phyloP scores from a whole-genome alignment of 805 yeast species.

The Myxozyma melibiosi region DNA sequence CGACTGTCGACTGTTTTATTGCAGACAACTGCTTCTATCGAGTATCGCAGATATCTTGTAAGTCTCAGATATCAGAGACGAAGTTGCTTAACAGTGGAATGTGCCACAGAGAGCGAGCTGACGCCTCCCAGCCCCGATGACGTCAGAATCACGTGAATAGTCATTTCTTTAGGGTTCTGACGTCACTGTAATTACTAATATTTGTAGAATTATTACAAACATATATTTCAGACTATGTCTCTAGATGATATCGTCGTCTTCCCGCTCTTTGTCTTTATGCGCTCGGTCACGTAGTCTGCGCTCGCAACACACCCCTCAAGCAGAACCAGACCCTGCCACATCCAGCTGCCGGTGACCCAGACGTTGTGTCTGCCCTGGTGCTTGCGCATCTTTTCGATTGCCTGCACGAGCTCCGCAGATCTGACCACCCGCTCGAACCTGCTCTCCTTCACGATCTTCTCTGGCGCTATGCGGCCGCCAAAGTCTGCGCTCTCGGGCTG shows the following conservation, averaged over 20 bases:
- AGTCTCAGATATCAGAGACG: no score
- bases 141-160: not conserved
- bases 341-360: slow-evolving; percentile 31
- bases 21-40: no score
- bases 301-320: slow-evolving; percentile 29
- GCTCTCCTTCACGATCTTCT: slow-evolving; percentile 13
- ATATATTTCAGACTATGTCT: not conserved
- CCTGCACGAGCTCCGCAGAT: slow-evolving; percentile 16
- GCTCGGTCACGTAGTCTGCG: slow-evolving; percentile 20
- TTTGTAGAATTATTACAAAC: no score
- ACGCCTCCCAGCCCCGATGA: no score
- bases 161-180: not conserved
- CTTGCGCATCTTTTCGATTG: slow-evolving; percentile 21
- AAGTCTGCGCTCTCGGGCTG: slow-evolving; percentile 13
- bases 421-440: slow-evolving; percentile 28
- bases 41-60: no score
- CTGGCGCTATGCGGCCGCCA: slow-evolving; percentile 24
- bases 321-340: slow-evolving; percentile 31
- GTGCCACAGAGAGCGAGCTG: no score
- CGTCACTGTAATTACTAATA: not conserved
- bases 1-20: no score
- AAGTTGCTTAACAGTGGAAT: no score
- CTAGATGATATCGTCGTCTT: not conserved
- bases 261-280: slow-evolving; percentile 13
- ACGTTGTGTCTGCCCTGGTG: slow-evolving; percentile 27